A percentile compares a stretch with the other conserved stretches of the same genome.
These are phyloP conservation scores for Colletotrichum karsti DNA, from an alignment of 2,329 filamentous ascomycete species.

Conservation along the genomic window DNA sequence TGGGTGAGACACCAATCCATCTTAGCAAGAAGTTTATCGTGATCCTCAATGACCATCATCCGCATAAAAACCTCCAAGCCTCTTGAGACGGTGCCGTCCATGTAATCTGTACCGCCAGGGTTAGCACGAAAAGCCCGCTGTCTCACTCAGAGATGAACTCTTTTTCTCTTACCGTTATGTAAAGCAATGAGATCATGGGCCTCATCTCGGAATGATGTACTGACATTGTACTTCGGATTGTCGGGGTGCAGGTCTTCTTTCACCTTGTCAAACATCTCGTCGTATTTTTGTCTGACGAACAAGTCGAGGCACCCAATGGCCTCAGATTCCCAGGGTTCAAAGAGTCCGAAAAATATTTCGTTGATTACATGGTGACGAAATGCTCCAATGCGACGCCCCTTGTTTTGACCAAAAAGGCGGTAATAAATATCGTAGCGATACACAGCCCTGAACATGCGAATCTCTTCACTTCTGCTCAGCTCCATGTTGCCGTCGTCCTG, in stretches of 20 bases:
- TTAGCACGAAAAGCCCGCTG: no score
- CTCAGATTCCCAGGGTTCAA: conserved; percentile 31
- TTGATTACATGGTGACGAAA: conserved; percentile 12
- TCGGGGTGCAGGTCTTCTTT: neutral
- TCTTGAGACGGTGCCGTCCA: neutral
- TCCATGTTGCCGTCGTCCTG: neutral
- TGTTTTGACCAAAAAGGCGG: conserved; percentile 16
- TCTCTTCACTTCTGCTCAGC: conserved; percentile 24
- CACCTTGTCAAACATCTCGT: conserved; percentile 12
- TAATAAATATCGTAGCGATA: conserved; percentile 32
- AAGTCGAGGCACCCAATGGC: conserved; percentile 26
- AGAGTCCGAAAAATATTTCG: conserved; percentile 17
- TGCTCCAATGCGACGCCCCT: neutral
- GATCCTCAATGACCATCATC: neutral
- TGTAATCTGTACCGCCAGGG: neutral
- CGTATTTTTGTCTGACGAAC: conserved; percentile 25
- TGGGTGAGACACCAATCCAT: neutral
- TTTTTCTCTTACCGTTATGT: neutral
- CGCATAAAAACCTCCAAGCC: neutral
- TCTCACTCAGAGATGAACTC: no score
- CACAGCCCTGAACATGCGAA: conserved; percentile 32
- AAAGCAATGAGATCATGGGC: neutral
- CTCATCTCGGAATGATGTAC: no score
- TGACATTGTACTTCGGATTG: neutral
- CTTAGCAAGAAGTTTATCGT: neutral